phyloP scores from a whole-genome alignment of 805 yeast genomes.

The Candida wancherniae region DNA sequence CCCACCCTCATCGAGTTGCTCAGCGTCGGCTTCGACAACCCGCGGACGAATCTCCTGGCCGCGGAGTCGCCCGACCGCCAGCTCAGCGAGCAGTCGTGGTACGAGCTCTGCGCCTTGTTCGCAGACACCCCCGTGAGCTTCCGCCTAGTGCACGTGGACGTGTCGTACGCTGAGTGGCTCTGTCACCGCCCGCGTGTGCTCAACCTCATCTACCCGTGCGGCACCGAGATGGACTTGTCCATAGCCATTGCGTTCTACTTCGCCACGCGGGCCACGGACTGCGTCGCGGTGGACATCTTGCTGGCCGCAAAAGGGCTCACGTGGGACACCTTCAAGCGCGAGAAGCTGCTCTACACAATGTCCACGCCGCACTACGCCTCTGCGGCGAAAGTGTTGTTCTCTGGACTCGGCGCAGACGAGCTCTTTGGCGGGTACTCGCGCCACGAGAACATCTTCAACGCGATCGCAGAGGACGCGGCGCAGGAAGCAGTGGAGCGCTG shows the following conservation, averaged over 20 bases:
- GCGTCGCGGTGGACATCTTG: constrained; percentile 5
- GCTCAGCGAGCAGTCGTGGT: constrained; percentile 63
- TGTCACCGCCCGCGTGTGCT: constrained; percentile 47
- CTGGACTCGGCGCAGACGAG: constrained; percentile 98
- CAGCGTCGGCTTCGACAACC: constrained; percentile 90
- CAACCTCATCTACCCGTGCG: constrained; percentile 71
- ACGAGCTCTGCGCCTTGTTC: constrained; percentile 42
- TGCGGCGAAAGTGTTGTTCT: constrained; percentile 64
- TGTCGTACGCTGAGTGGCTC: constrained; percentile 64
- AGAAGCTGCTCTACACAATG: not conserved
- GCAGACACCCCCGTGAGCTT: constrained; percentile 33
- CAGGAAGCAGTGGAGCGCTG: constrained; percentile 15
- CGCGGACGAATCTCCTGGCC: constrained; percentile 60
- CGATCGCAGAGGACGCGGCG: constrained; percentile 16
- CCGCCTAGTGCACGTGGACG: constrained; percentile 64
- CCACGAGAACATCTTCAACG: constrained; percentile 52
- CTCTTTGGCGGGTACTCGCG: constrained; percentile 93
- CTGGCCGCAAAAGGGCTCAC: constrained; percentile 2
- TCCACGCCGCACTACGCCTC: constrained; percentile 36
- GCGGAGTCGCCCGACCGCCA: constrained; percentile 80
- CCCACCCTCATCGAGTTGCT: constrained; percentile 55
- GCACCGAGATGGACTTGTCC: constrained; percentile 92
- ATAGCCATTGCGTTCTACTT: constrained; percentile 94
- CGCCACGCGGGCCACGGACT: constrained; percentile 54
- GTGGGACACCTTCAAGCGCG: constrained; percentile 14